phyloP scores from a whole-genome alignment of 2,329 filamentous ascomycete genomes.

The Cyphellophora attinorum region DNA sequence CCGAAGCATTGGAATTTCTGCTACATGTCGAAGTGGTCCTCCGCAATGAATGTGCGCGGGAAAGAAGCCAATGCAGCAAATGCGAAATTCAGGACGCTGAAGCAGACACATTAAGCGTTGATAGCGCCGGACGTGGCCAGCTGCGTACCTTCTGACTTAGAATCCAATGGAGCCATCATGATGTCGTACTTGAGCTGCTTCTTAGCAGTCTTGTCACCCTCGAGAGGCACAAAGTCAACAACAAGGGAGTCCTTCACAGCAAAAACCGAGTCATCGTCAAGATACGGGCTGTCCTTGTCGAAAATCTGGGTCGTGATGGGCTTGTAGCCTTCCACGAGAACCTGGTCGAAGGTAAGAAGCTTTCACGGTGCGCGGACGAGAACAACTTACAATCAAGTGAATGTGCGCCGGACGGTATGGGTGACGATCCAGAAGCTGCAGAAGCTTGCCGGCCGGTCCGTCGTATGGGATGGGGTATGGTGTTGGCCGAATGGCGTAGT shows the following conservation, averaged over 20 bases:
- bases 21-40: no score
- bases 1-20: no score
- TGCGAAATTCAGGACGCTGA: no score
- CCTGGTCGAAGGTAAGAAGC: constrained; percentile 23
- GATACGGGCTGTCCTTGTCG: constrained; percentile 54
- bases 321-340: constrained; percentile 51
- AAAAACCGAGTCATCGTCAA: constrained; percentile 50
- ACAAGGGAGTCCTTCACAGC: constrained; percentile 50
- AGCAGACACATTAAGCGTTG: not conserved
- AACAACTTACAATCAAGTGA: constrained; percentile 44
- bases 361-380: constrained; percentile 1
- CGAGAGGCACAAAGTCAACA: constrained; percentile 46
- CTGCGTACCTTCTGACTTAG: constrained; percentile 32
- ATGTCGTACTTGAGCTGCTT: constrained; percentile 47
- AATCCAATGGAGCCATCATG: constrained; percentile 25
- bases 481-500: constrained; percentile 53
- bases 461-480: constrained; percentile 48
- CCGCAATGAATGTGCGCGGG: no score
- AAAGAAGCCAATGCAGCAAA: no score
- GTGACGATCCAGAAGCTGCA: constrained; percentile 51
- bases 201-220: constrained; percentile 42
- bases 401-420: constrained; percentile 56
- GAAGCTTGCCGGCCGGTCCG: constrained; percentile 48
- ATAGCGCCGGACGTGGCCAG: constrained; percentile 47
- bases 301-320: constrained; percentile 71